Conservation (phyloP, 805 yeast genomes). For the Myxozyma neglecta region DNA sequence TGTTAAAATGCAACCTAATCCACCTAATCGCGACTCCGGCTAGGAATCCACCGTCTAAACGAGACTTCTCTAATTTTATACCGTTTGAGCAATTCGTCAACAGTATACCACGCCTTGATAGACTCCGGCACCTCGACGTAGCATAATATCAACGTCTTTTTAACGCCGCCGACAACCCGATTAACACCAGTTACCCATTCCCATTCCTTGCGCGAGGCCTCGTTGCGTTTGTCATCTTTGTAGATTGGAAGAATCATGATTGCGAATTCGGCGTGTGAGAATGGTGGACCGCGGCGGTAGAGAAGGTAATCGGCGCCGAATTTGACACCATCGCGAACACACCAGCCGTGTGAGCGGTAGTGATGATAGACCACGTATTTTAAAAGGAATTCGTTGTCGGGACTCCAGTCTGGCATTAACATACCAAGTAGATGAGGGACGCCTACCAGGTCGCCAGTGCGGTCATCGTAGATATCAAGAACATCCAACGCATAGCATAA, state of each 20-base stretch:
- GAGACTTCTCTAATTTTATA: slow-evolving; percentile 64
- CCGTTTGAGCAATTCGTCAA: slow-evolving; percentile 44
- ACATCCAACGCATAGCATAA: slow-evolving; percentile 58
- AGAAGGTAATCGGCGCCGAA: slow-evolving; percentile 85
- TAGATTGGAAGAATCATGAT: slow-evolving; percentile 51
- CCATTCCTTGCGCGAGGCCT: slow-evolving; percentile 44
- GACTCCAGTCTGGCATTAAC: slow-evolving; percentile 37
- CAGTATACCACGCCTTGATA: slow-evolving; percentile 34
- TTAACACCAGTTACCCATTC: slow-evolving; percentile 67
- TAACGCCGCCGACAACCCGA: slow-evolving; percentile 84
- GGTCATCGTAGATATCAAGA: slow-evolving; percentile 41
- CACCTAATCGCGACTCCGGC: slow-evolving; percentile 70
- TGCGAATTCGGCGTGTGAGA: slow-evolving; percentile 89
- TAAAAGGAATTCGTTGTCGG: slow-evolving; percentile 47
- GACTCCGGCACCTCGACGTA: slow-evolving; percentile 61
- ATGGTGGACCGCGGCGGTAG: slow-evolving; percentile 91
- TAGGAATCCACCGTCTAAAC: slow-evolving; percentile 82
- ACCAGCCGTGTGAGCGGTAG: slow-evolving; percentile 89
- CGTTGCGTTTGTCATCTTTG: slow-evolving; percentile 37
- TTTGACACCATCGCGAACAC: slow-evolving; percentile 86
- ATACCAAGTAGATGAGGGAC: slow-evolving; percentile 17
- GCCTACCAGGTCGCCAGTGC: slow-evolving; percentile 27
- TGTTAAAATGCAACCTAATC: background rate
- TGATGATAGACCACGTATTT: slow-evolving; percentile 80
- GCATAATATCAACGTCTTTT: slow-evolving; percentile 68